phyloP scores from a whole-genome alignment of 2,329 filamentous ascomycete species.

The Aspergillus melleus region DNA sequence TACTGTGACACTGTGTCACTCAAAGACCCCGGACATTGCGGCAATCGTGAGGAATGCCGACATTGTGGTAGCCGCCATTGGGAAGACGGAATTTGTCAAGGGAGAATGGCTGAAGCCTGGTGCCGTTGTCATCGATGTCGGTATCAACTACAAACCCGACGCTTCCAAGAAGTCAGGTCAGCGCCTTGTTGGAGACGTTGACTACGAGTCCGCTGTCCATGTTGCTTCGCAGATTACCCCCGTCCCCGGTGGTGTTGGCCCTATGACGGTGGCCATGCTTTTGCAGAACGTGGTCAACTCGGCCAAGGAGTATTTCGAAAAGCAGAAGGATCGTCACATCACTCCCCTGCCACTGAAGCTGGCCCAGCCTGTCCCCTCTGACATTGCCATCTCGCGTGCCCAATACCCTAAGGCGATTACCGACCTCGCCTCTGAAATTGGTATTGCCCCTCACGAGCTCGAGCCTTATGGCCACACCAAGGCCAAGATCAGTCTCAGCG shows the following conservation, averaged over 20 bases:
- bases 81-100: constrained; percentile 81
- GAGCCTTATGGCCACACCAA: constrained; percentile 96
- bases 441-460: constrained; percentile 82
- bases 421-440: constrained; percentile 78
- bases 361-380: constrained; percentile 81
- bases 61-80: constrained; percentile 89
- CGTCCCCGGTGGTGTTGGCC: constrained; percentile 92
- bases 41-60: constrained; percentile 80
- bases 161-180: constrained; percentile 87
- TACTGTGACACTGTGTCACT: constrained; percentile 95
- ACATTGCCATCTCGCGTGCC: constrained; percentile 85
- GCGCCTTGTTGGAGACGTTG: constrained; percentile 90
- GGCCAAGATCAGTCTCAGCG: constrained; percentile 83
- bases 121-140: constrained; percentile 94
- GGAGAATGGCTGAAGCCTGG: constrained; percentile 95
- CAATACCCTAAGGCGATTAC: constrained; percentile 93
- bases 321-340: constrained; percentile 76
- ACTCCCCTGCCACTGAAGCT: constrained; percentile 81
- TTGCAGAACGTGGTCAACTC: constrained; percentile 92
- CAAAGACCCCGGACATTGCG: constrained; percentile 73
- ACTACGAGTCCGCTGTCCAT: constrained; percentile 79
- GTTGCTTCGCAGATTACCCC: constrained; percentile 93
- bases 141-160: constrained; percentile 93
- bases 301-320: constrained; percentile 76
- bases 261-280: constrained; percentile 99